Conservation (phyloP, 2,329 filamentous ascomycete genomes). For the Pestalotiopsis sp. region DNA sequence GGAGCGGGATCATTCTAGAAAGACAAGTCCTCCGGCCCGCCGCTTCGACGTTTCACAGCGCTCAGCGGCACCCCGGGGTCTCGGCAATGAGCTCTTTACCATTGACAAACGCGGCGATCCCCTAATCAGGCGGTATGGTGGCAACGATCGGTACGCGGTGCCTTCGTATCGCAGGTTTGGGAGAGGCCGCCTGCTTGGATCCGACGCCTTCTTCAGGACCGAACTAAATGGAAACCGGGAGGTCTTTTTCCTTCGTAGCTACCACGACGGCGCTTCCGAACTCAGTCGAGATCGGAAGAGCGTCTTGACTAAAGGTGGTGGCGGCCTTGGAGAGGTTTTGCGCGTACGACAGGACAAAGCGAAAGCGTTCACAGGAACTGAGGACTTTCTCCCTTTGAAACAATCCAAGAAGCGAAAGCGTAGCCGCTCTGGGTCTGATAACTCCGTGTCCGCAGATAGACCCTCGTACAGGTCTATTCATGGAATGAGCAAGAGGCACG, state of each 20-base stretch:
- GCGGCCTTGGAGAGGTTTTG: constrained; percentile 40
- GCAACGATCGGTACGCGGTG: constrained; percentile 70
- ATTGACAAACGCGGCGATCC: constrained; percentile 78
- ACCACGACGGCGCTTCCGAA: constrained; percentile 42
- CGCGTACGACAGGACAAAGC: constrained; percentile 37
- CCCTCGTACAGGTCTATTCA: constrained; percentile 69
- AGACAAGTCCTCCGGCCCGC: neutral
- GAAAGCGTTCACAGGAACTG: constrained; percentile 27
- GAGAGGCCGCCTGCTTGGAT: constrained; percentile 71
- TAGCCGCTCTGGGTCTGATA: constrained; percentile 27
- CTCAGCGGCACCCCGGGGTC: constrained; percentile 13
- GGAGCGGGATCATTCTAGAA: neutral
- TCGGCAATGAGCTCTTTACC: constrained; percentile 47
- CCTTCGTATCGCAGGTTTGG: constrained; percentile 73
- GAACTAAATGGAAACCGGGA: constrained; percentile 65
- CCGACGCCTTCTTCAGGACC: constrained; percentile 62
- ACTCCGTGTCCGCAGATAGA: constrained; percentile 48
- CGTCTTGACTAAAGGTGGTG: constrained; percentile 45
- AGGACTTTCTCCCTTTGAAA: constrained; percentile 53
- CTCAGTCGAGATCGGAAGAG: constrained; percentile 50
- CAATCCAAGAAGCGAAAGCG: constrained; percentile 45
- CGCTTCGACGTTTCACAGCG: constrained; percentile 16
- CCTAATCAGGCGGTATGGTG: constrained; percentile 74
- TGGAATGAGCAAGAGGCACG: constrained; percentile 58
- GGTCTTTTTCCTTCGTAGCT: constrained; percentile 51